Conservation (phyloP, 441 rosid species). For the Euphorbia celastroides region DNA sequence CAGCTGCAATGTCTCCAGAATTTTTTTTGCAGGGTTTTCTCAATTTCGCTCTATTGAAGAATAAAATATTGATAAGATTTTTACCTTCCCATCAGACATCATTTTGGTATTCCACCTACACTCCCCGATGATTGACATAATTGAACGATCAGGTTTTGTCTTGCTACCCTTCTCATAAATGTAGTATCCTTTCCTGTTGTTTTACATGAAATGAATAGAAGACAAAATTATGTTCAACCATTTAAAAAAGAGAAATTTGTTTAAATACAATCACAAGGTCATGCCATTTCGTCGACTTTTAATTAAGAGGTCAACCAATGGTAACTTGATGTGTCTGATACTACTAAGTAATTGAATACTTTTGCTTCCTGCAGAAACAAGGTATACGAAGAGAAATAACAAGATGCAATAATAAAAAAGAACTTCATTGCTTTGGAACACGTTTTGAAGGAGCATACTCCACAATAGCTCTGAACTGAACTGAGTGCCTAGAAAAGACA, state of each 20-base stretch:
- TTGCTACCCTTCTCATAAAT: conserved; percentile 73
- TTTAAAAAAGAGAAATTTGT: background rate
- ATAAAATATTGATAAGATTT: conserved; percentile 2
- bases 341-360: too few relatives aligned
- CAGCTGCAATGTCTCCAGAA: background rate
- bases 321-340: too few relatives aligned
- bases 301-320: conserved; percentile 61
- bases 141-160: conserved; percentile 80
- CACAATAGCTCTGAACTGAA: too few relatives aligned
- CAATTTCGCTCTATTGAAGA: background rate
- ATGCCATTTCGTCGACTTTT: conserved; percentile 82
- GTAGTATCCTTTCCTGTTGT: conserved; percentile 83
- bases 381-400: too few relatives aligned
- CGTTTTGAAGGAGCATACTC: too few relatives aligned
- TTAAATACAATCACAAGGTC: background rate
- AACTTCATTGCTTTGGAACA: too few relatives aligned
- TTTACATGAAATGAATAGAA: conserved; percentile 50
- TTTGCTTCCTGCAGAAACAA: too few relatives aligned
- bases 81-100: conserved; percentile 91
- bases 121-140: conserved; percentile 66
- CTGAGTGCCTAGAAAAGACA: too few relatives aligned
- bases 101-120: conserved; percentile 56
- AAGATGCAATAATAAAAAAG: too few relatives aligned
- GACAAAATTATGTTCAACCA: background rate
- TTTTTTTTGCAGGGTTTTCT: background rate